Evolutionary conservation across 768 basidiomycete genomes (phyloP), one percentile per base, ranked within the genome.

Genomic region (Sarcodon aspratus): DNA sequence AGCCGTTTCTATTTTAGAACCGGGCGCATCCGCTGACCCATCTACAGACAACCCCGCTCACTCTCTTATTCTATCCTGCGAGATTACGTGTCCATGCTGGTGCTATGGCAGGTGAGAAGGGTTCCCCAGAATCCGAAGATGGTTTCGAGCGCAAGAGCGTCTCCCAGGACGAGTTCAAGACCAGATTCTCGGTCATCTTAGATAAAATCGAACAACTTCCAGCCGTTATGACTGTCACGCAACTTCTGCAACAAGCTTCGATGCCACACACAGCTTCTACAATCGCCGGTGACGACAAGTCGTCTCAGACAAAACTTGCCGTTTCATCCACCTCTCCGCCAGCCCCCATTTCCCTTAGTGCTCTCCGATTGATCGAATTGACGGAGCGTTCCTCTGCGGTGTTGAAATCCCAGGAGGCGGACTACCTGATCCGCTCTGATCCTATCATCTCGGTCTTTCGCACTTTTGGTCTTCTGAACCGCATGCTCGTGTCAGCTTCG

Each of bases 351-450:
- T 64, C 69, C 9, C 70, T 95, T 33, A 78, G 90, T 54, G 85
- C 86, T 0, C 73, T 97, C 2, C 90, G 94, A 15, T 74, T 98
- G 7, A 79, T 98, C 55, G 93, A 97, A 61, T 69, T 97, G 42
- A 87, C 89, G 1, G 83, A 83, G 35, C 85, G 96, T 50, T 88
- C 88, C 1, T 92, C 89, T 2, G 85, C 86, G 1, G 79, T 95
- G 34, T 77, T 98, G 63, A 84, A 79, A 59, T 87, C 86, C 1
- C 79, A 86, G 46, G 81, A 81, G 52, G 77, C 82, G 1, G 85
- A 88, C 15, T 68, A 75, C 3, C 69, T 93, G 27, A 71, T 87
- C 36, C 71, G 70, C 49, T 78, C 74, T 40, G 91, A 93, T 57
- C 75, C 90, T 3, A 64, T 92, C 36, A 66, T 88, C 12, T 76